Evolutionary conservation across 2,329 filamentous ascomycete species (phyloP).

Genomic region (Calycina marina): DNA sequence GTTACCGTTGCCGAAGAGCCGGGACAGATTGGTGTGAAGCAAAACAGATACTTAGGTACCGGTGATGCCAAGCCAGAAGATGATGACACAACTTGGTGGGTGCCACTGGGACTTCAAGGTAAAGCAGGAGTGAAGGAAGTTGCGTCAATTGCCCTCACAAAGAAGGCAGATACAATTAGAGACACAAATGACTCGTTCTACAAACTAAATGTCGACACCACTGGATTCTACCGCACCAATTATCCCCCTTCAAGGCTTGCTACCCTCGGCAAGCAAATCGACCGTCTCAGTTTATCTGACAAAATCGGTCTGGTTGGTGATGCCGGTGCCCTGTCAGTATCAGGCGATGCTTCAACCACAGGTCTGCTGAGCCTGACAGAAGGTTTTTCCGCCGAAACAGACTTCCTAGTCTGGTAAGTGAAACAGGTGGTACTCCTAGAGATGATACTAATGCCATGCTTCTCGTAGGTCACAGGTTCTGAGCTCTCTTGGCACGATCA

Average conservation of each 20-base stretch:
- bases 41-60: constrained; percentile 80
- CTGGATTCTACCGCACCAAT: constrained; percentile 71
- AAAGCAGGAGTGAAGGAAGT: constrained; percentile 50
- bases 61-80: constrained; percentile 87
- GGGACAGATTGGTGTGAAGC: constrained; percentile 67
- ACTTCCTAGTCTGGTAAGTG: constrained; percentile 88
- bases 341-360: constrained; percentile 70
- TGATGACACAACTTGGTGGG: constrained; percentile 89
- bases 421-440: too few relatives aligned
- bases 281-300: constrained; percentile 68
- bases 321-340: constrained; percentile 74
- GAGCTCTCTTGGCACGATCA: constrained; percentile 59
- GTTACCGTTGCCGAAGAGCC: constrained; percentile 74
- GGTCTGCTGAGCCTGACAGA: constrained; percentile 73
- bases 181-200: constrained; percentile 72
- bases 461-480: constrained; percentile 74
- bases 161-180: constrained; percentile 62
- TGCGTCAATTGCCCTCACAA: constrained; percentile 52
- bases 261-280: constrained; percentile 64
- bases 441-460: too few relatives aligned
- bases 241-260: constrained; percentile 74
- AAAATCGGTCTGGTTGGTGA: constrained; percentile 89
- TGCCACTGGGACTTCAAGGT: constrained; percentile 74
- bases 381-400: constrained; percentile 67
- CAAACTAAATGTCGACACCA: constrained; percentile 82